Evolutionary conservation across 306 rosid genomes (phyloP).

Genomic region (Quercus bicolor): DNA sequence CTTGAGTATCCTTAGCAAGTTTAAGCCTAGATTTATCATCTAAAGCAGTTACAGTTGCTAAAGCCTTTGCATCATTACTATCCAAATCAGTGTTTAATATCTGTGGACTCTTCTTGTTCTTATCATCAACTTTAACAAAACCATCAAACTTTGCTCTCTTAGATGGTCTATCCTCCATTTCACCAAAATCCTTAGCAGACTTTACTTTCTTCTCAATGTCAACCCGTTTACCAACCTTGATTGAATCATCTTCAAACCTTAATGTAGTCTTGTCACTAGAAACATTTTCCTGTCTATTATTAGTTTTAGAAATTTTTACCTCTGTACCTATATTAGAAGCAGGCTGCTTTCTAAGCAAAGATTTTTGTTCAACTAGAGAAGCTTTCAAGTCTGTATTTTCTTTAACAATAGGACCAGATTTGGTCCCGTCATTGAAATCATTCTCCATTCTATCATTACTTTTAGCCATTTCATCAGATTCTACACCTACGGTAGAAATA

Average conservation of each 20-base stretch:
- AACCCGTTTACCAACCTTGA: conserved; percentile 1
- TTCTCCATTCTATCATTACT: conserved; percentile 6
- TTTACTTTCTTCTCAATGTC: conserved; percentile 20
- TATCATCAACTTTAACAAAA: conserved; percentile 22
- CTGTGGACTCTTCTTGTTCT: conserved; percentile 15
- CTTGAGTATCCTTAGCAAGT: conserved; percentile 24
- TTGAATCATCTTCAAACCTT: conserved; percentile 27
- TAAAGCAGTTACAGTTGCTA: conserved; percentile 1
- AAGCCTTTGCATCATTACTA: conserved; percentile 16
- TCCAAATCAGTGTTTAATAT: conserved; percentile 20
- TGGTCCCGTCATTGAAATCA: conserved; percentile 4
- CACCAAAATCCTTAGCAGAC: conserved; percentile 16
- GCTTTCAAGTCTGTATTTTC: conserved; percentile 18
- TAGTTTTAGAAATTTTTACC: conserved; percentile 10
- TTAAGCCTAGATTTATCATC: conserved; percentile 26
- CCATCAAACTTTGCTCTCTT: conserved; percentile 44
- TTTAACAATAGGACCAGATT: neutral
- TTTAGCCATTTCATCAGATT: conserved; percentile 13
- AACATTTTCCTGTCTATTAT: conserved; percentile 9
- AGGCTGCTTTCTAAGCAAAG: conserved; percentile 12
- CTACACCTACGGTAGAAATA: conserved; percentile 3
- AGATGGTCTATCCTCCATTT: conserved; percentile 30
- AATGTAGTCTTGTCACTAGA: conserved; percentile 2
- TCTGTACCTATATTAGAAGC: neutral
- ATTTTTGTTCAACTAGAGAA: conserved; percentile 2